Conservation (phyloP, 495 filamentous ascomycete species). For the Penicillium pancosmium region DNA sequence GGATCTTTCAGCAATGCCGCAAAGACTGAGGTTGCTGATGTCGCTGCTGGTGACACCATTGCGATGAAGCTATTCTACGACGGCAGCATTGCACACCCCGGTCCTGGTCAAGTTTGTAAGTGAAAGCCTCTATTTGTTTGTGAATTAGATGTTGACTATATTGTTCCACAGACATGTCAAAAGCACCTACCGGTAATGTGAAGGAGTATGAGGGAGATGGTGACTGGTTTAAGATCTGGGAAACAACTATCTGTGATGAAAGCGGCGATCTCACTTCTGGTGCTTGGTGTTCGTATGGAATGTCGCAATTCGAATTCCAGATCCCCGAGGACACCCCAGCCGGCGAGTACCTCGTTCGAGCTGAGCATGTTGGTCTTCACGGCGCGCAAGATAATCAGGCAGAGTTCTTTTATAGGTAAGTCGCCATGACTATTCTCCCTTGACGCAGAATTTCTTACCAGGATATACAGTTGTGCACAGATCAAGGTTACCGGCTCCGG, state of each 20-base stretch:
- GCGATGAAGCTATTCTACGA: slow-evolving; percentile 28
- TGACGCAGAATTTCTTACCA: background rate
- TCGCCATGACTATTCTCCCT: background rate
- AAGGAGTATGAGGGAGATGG: slow-evolving; percentile 47
- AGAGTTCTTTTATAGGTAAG: slow-evolving; percentile 25
- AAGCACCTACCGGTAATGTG: slow-evolving; percentile 44
- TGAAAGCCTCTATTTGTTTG: too few species aligned
- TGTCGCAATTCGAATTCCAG: slow-evolving; percentile 36
- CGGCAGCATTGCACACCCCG: slow-evolving; percentile 20
- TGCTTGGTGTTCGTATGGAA: slow-evolving; percentile 24
- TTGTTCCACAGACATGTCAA: slow-evolving; percentile 38
- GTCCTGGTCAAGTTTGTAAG: slow-evolving; percentile 29
- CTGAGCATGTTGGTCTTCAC: slow-evolving; percentile 56
- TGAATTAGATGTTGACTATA: too few species aligned
- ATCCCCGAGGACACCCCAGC: slow-evolving; percentile 56
- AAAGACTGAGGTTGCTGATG: slow-evolving; percentile 25
- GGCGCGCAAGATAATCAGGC: slow-evolving; percentile 21
- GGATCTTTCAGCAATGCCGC: slow-evolving; percentile 25
- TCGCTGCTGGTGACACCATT: slow-evolving; percentile 25
- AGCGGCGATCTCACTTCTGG: slow-evolving; percentile 37
- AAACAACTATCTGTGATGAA: slow-evolving; percentile 23
- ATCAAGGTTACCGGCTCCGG: slow-evolving; percentile 59
- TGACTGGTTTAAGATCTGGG: slow-evolving; percentile 57
- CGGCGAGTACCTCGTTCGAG: slow-evolving; percentile 65
- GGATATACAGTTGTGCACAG: slow-evolving; percentile 51